Percentiles rank a stretch among this genome's conserved stretches.
phyloP scores from a whole-genome alignment of 768 basidiomycete species.

The Xerocomus potaroensis region DNA sequence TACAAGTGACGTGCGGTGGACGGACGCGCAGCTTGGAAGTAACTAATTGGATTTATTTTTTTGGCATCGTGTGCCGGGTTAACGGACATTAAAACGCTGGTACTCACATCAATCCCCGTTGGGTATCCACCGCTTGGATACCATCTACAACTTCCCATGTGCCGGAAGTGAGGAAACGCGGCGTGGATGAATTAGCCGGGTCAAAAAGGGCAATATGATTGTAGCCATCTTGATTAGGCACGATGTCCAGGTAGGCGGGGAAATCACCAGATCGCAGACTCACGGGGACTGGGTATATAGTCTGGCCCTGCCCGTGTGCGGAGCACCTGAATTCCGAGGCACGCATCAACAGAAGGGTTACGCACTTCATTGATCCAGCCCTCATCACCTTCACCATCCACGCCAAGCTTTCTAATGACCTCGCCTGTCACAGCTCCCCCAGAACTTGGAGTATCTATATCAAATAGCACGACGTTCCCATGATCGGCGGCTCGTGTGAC shows the following conservation, averaged over 20 bases:
- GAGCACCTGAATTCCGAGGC: slow-evolving; percentile 11
- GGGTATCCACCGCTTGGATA: slow-evolving; percentile 67
- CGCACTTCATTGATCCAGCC: slow-evolving; percentile 93
- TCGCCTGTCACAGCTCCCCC: slow-evolving; percentile 36
- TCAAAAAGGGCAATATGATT: slow-evolving; percentile 92
- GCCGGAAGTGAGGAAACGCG: slow-evolving; percentile 82
- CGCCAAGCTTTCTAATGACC: slow-evolving; percentile 75
- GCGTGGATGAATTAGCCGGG: slow-evolving; percentile 62
- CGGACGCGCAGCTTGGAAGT: slow-evolving; percentile 84
- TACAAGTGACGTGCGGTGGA: slow-evolving; percentile 84
- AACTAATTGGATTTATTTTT: slow-evolving; percentile 44
- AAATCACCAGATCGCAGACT: slow-evolving; percentile 38
- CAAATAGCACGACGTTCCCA: slow-evolving; percentile 78
- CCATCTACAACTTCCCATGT: slow-evolving; percentile 84
- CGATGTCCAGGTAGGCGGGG: slow-evolving; percentile 84
- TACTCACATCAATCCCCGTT: slow-evolving; percentile 67
- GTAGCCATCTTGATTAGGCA: slow-evolving; percentile 77
- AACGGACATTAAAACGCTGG: slow-evolving; percentile 31
- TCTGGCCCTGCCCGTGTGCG: slow-evolving; percentile 47
- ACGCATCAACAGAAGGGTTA: slow-evolving; percentile 12
- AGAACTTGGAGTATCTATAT: slow-evolving; percentile 35
- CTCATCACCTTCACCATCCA: slow-evolving; percentile 80
- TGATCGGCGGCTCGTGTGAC: slow-evolving; percentile 79
- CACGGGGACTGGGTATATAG: slow-evolving; percentile 53
- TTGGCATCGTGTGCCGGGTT: slow-evolving; percentile 19